Evolutionary conservation across 75 land plant species (phyloP).

Genomic region (Selaginella tamariscina): DNA sequence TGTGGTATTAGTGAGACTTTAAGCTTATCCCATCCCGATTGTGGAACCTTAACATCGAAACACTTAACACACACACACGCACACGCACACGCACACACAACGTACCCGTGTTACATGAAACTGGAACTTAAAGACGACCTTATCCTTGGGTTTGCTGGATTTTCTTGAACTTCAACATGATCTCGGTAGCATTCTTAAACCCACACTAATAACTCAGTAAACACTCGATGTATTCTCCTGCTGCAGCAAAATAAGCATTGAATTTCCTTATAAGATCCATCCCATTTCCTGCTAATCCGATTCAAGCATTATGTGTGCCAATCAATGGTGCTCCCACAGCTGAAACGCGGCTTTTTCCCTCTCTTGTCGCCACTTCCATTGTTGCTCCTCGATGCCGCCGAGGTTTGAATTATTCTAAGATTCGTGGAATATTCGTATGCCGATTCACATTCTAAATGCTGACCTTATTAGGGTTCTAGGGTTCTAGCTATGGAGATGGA

Average conservation of each 20-base stretch:
- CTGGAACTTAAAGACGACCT: conserved; percentile 54
- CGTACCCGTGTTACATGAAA: conserved; percentile 66
- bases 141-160: conserved; percentile 77
- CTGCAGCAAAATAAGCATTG: neutral
- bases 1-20: conserved; percentile 46
- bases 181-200: neutral
- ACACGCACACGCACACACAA: too few relatives aligned
- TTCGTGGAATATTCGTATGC: too few relatives aligned
- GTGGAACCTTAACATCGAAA: conserved; percentile 34
- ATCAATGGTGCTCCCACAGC: neutral
- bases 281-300: neutral
- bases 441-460: too few relatives aligned
- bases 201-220: neutral
- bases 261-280: neutral
- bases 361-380: neutral
- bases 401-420: too few relatives aligned
- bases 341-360: neutral
- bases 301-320: neutral
- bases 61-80: too few relatives aligned
- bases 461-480: too few relatives aligned
- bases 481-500: too few relatives aligned
- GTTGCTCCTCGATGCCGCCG: neutral
- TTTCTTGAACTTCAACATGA: conserved; percentile 69
- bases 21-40: conserved; percentile 43
- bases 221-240: neutral